Evolutionary conservation across 1,284 basidiomycete genomes (phyloP).

Genomic region (Ustilago sp.): DNA sequence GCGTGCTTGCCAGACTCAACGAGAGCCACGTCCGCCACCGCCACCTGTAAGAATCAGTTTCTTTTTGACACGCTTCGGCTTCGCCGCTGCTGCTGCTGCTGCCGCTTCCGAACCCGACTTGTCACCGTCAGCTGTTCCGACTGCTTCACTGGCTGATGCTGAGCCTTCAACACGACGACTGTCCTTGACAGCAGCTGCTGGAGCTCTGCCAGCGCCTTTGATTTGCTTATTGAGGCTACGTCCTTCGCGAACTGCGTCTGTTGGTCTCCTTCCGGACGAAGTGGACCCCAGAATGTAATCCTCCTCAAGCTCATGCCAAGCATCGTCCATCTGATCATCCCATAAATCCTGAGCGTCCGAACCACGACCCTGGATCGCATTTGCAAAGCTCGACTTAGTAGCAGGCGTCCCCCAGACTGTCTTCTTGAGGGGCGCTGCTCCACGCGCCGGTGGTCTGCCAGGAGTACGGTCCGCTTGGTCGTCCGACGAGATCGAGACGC

Average conservation of each 20-base stretch:
- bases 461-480: conserved; percentile 26
- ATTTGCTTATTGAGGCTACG: conserved; percentile 39
- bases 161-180: conserved; percentile 1
- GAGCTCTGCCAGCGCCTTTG: conserved; percentile 5
- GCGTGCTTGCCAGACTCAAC: conserved; percentile 10
- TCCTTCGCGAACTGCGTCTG: conserved; percentile 28
- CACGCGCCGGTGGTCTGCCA: conserved; percentile 1
- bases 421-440: conserved; percentile 30
- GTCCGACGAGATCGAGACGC: conserved; percentile 40
- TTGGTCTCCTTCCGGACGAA: conserved; percentile 30
- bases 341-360: conserved; percentile 34
- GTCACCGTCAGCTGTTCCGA: conserved; percentile 1
- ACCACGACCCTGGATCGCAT: conserved; percentile 39
- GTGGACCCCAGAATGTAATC: conserved; percentile 61
- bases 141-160: neutral
- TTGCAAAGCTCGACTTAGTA: conserved; percentile 46
- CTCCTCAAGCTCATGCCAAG: conserved; percentile 67
- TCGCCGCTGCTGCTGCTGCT: conserved; percentile 9
- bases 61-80: conserved; percentile 59
- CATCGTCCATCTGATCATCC: conserved; percentile 63
- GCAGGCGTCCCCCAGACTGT: conserved; percentile 69
- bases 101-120: neutral
- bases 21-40: conserved; percentile 49
- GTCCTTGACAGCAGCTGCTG: neutral
- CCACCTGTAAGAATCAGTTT: conserved; percentile 66